A percentile compares a stretch with the other conserved stretches of the same genome.
phyloP scores from a whole-genome alignment of 176 grass and related monocot genomes.

The Tillandsia fasciculata region DNA sequence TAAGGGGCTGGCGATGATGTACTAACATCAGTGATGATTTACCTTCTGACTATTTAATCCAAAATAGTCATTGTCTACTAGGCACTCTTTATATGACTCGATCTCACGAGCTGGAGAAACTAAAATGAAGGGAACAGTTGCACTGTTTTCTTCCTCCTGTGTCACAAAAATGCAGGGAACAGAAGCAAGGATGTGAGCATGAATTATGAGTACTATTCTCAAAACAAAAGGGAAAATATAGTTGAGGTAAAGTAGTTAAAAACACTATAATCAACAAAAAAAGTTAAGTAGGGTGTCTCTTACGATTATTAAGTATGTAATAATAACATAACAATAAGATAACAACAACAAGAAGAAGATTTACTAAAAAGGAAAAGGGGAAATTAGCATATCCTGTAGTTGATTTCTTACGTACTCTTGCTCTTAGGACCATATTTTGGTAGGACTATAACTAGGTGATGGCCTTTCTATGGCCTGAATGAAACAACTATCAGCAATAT shows the following conservation, averaged over 20 bases:
- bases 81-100: slow-evolving; percentile 32
- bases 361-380: no score
- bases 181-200: neutral
- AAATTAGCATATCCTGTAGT: no score
- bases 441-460: no score
- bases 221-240: neutral
- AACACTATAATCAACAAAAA: neutral
- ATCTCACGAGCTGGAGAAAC: slow-evolving; percentile 43
- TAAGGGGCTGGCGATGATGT: neutral
- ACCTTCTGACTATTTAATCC: slow-evolving; percentile 66
- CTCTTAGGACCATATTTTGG: no score
- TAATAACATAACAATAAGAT: neutral
- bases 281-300: neutral
- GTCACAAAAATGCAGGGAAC: neutral
- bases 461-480: no score
- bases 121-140: slow-evolving; percentile 41
- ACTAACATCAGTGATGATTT: neutral
- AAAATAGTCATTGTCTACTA: slow-evolving; percentile 61
- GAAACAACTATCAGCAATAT: no score
- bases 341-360: no score
- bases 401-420: no score
- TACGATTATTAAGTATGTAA: neutral
- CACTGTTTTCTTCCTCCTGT: slow-evolving; percentile 39
- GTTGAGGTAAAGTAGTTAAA: no score
- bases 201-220: neutral